phyloP scores from a whole-genome alignment of 768 basidiomycete species.

The Leccinum fibrillosum region DNA sequence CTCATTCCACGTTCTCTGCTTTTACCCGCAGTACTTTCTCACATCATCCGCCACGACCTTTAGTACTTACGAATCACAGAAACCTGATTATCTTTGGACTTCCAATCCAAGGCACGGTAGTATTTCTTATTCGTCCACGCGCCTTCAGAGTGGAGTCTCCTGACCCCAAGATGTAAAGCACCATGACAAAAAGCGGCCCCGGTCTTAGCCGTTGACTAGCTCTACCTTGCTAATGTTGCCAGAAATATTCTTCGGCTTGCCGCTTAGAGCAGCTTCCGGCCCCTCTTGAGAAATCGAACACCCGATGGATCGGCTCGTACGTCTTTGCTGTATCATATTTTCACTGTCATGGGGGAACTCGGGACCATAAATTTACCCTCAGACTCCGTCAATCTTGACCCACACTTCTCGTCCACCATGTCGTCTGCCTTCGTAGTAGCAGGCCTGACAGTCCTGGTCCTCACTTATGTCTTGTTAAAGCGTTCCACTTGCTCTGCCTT shows the following conservation, averaged over 20 bases:
- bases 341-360: constrained; percentile 5
- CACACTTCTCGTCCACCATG: constrained; percentile 12
- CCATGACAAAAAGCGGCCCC: not conserved
- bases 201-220: not conserved
- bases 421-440: not conserved
- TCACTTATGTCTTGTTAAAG: constrained; percentile 2
- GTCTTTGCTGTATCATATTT: not conserved
- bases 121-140: not conserved
- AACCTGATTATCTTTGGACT: not conserved
- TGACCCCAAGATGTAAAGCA: not conserved
- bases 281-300: not conserved
- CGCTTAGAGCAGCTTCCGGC: not conserved
- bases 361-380: constrained; percentile 3
- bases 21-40: not conserved
- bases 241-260: not conserved
- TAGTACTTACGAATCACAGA: not conserved
- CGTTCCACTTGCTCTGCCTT: constrained; percentile 7
- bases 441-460: constrained; percentile 4
- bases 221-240: not conserved
- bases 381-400: not conserved
- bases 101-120: not conserved
- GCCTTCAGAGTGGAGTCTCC: not conserved
- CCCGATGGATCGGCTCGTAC: constrained; percentile 2
- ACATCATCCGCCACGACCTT: not conserved
- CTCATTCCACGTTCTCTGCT: too few relatives aligned